phyloP scores from a whole-genome alignment of 176 grass and related monocot genomes.

The Bonia amplexicaulis region DNA sequence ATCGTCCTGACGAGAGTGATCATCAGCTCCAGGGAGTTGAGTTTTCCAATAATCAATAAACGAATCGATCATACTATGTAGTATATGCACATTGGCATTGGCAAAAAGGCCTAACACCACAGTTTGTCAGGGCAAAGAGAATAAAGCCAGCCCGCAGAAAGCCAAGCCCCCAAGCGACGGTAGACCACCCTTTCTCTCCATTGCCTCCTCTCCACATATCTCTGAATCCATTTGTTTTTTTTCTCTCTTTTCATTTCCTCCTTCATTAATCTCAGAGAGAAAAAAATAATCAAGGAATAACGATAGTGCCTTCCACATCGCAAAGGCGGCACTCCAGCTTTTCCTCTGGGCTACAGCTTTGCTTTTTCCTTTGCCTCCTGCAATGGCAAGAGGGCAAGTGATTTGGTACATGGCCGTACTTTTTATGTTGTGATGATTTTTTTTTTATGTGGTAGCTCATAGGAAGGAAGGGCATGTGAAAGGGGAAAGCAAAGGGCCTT shows the following conservation, averaged over 20 bases:
- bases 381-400: slow-evolving; percentile 30
- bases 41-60: slow-evolving; percentile 25
- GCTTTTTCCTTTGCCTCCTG: slow-evolving; percentile 31
- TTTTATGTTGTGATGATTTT: background rate
- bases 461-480: background rate
- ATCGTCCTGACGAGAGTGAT: background rate
- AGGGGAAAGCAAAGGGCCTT: slow-evolving; percentile 37
- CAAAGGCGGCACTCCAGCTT: slow-evolving; percentile 34
- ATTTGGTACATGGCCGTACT: background rate
- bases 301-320: slow-evolving; percentile 61
- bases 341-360: slow-evolving; percentile 23
- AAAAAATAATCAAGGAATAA: slow-evolving; percentile 15
- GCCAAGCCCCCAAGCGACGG: background rate
- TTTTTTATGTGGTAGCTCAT: background rate
- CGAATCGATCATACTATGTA: slow-evolving; percentile 6
- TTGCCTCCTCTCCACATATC: background rate
- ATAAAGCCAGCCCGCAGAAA: slow-evolving; percentile 15
- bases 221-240: background rate
- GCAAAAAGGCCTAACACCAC: background rate
- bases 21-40: background rate
- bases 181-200: background rate
- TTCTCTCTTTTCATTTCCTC: background rate
- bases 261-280: background rate
- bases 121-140: slow-evolving; percentile 29
- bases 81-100: slow-evolving; percentile 30